A percentile compares a stretch with the other conserved stretches of the same genome.
Evolutionary conservation across 371 early-diverging fungal genomes (phyloP).

Genomic region (Thermomucor indicae-seudaticae): DNA sequence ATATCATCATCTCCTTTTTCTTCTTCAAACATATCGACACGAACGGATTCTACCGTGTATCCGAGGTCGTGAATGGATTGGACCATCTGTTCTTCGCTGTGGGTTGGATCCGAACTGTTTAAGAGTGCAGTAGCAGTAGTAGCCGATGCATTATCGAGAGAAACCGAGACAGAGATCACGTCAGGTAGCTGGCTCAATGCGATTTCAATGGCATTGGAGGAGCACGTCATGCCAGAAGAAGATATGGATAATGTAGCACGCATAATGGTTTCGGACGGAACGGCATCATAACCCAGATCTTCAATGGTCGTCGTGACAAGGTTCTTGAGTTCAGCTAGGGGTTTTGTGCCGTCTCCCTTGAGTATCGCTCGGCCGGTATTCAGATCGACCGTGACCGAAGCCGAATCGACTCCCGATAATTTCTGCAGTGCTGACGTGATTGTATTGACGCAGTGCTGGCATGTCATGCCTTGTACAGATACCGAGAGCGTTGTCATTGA

Average conservation of each 20-base stretch:
- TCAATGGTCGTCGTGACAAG: conserved; percentile 19
- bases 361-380: conserved; percentile 14
- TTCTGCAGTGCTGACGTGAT: conserved; percentile 17
- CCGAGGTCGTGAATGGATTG: conserved; percentile 62
- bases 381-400: conserved; percentile 21
- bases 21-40: not conserved
- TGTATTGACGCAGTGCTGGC: conserved; percentile 25
- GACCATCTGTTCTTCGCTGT: conserved; percentile 25
- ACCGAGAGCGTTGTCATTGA: not conserved
- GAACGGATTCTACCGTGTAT: conserved; percentile 44
- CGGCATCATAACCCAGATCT: conserved; percentile 30
- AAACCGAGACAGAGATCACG: conserved; percentile 48
- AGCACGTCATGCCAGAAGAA: conserved; percentile 73
- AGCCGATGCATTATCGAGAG: conserved; percentile 37
- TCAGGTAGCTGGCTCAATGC: conserved; percentile 50
- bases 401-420: conserved; percentile 5
- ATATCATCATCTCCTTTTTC: not conserved
- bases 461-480: conserved; percentile 30
- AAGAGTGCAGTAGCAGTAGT: too few relatives aligned
- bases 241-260: not conserved
- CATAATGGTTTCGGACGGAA: not conserved
- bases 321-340: conserved; percentile 7
- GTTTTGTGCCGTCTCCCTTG: not conserved
- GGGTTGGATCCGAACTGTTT: conserved; percentile 17
- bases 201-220: conserved; percentile 67